Base-by-base conservation (phyloP, 768 basidiomycete genomes). In the Gymnopilus dilepis region DNA sequence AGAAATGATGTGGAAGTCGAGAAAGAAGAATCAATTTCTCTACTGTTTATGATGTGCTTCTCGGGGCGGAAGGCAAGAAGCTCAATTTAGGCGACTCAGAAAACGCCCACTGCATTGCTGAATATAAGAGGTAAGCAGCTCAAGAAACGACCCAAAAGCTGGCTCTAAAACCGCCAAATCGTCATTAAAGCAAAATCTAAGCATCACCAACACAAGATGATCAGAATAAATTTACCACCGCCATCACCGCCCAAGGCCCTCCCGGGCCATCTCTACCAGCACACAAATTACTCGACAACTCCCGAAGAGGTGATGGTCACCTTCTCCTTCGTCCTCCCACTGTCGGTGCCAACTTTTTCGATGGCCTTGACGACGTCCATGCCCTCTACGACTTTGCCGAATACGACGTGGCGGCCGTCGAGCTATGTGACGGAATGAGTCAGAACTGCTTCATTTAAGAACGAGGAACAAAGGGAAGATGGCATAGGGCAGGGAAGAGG, bases 271-370 rank as follows among this genome's bases (percentile, higher is more conserved):
- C 40, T 7, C 40, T n/a, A 17, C 34, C 34, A 15, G 34, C 34
- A 37, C 15, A 4, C 34, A 9, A 41, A 60, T 42, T 70, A 69
- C 60, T 73, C 68, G 40, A 81, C 69, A 30, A 73, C 67, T 21
- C 93, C 94, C 37, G 84, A 86, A 19, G 80, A 77, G 24, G 78
- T 82, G 69, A 96, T 91, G 31, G 74, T 77, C 66, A 94, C 82
- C 40, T 77, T 73, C 48, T 75, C 70, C 52, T 69, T 76, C 6
- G 82, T 75, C 6, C 6, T 65, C 1, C 84, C 84, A 45, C 74
- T 72, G 1, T 63, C 58, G 1, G 76, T 72, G 21, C 84, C 84
- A 53, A 70, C 62, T 0, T 56, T 61, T 74, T 92, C 90, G 52
- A 92, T 82, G 50, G 73, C 73, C 73, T 84, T 84, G 65, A 94